phyloP scores from a whole-genome alignment of 148 eudicot species.

The Nyssa sinensis region DNA sequence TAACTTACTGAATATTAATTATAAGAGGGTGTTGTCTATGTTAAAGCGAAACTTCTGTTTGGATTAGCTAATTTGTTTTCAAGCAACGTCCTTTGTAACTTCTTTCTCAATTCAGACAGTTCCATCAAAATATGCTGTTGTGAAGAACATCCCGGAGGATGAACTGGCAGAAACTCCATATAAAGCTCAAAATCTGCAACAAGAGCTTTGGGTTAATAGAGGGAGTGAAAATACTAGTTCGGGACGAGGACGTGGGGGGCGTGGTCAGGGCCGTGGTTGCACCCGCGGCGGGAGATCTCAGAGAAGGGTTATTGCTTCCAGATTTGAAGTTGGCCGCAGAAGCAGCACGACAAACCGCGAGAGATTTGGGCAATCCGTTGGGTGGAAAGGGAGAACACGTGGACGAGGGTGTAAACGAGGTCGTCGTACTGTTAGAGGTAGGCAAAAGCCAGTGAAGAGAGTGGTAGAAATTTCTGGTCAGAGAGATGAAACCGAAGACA shows the following conservation, averaged over 20 bases:
- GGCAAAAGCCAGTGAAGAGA: conserved; percentile 26
- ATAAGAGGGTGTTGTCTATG: no score
- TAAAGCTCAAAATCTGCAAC: conserved; percentile 23
- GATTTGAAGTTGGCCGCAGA: conserved; percentile 15
- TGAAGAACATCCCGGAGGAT: conserved; percentile 14
- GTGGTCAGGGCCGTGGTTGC: conserved; percentile 38
- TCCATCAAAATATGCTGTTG: conserved; percentile 19
- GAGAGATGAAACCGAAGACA: conserved; percentile 6
- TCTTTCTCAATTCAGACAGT: conserved; percentile 18
- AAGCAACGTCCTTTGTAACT: not conserved
- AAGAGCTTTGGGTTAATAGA: conserved; percentile 19
- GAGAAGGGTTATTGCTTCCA: conserved; percentile 16
- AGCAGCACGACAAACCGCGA: conserved; percentile 14
- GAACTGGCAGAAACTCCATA: conserved; percentile 16
- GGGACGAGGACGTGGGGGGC: conserved; percentile 34
- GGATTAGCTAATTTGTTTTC: not conserved
- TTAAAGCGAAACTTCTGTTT: not conserved
- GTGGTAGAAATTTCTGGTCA: conserved; percentile 10
- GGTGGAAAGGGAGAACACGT: conserved; percentile 43
- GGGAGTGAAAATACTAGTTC: conserved; percentile 12
- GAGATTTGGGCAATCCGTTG: conserved; percentile 22
- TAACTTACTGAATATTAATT: no score
- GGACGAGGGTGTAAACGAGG: conserved; percentile 36
- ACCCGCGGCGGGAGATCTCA: conserved; percentile 37
- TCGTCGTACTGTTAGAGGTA: conserved; percentile 26